A percentile compares a stretch with the other conserved stretches of the same genome.
phyloP scores from a whole-genome alignment of 2,329 filamentous ascomycete genomes.

The Aspergillus fijiensis region DNA sequence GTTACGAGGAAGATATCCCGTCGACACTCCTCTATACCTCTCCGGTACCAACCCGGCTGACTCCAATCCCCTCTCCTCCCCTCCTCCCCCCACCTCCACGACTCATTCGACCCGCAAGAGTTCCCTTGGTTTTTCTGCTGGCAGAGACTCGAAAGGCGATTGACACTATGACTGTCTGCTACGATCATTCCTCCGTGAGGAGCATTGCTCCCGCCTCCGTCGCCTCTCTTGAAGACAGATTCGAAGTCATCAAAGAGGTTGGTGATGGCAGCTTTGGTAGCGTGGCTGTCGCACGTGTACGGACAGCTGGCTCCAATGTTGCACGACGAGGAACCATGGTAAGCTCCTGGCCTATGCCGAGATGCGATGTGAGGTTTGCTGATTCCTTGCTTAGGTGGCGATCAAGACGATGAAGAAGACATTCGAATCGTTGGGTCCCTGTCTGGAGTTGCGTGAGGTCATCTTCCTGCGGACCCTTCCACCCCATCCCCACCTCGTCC shows the following conservation, averaged over 20 bases:
- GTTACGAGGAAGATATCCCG: slow-evolving; percentile 2
- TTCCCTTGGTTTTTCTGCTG: slow-evolving; percentile 40
- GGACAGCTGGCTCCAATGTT: slow-evolving; percentile 83
- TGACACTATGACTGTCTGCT: slow-evolving; percentile 70
- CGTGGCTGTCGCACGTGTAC: slow-evolving; percentile 85
- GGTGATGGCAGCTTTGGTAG: slow-evolving; percentile 98
- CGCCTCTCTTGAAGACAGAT: slow-evolving; percentile 78
- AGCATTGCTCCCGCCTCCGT: slow-evolving; percentile 50
- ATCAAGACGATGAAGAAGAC: slow-evolving; percentile 99
- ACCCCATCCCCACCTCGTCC: slow-evolving; percentile 87
- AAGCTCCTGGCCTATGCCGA: slow-evolving; percentile 42
- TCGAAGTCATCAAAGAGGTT: slow-evolving; percentile 96
- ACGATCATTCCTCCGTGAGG: slow-evolving; percentile 69
- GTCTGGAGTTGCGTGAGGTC: slow-evolving; percentile 90
- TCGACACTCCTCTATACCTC: neutral
- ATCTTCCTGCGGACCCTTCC: slow-evolving; percentile 92
- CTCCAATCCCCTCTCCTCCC: neutral
- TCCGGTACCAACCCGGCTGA: slow-evolving; percentile 7
- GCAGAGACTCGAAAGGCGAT: slow-evolving; percentile 36
- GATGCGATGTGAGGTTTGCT: slow-evolving; percentile 11
- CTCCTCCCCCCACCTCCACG: neutral
- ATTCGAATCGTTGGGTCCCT: slow-evolving; percentile 87
- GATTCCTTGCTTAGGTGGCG: slow-evolving; percentile 65
- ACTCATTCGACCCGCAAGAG: slow-evolving; percentile 17
- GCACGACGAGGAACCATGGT: slow-evolving; percentile 91